phyloP scores from a whole-genome alignment of 306 rosid species.

The Vigna unguiculata region DNA sequence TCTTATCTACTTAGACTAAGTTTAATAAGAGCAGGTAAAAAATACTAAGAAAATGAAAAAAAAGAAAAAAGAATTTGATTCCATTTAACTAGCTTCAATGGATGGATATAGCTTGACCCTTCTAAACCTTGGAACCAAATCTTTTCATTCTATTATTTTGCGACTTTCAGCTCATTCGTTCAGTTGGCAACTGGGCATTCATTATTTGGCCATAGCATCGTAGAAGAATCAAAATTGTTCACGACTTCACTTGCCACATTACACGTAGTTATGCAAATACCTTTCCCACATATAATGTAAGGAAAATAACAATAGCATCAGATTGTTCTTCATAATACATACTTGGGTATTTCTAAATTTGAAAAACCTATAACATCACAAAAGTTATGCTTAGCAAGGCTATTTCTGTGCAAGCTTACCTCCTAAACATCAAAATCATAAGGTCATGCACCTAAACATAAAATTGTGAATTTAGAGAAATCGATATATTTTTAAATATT shows the following conservation, averaged over 20 bases:
- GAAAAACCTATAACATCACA: neutral
- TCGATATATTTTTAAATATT: neutral
- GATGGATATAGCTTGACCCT: slow-evolving; percentile 18
- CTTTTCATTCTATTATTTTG: slow-evolving; percentile 8
- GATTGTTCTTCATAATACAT: neutral
- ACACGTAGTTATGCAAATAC: neutral
- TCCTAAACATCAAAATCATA: neutral
- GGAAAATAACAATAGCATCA: neutral
- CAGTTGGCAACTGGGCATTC: slow-evolving; percentile 14
- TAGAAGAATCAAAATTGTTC: neutral
- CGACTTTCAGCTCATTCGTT: slow-evolving; percentile 11
- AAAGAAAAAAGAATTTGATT: slow-evolving; percentile 50
- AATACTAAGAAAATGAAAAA: slow-evolving; percentile 2
- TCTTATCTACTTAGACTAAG: neutral
- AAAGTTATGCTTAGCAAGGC: neutral
- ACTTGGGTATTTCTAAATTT: neutral
- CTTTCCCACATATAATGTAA: neutral
- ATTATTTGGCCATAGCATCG: neutral
- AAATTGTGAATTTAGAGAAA: neutral
- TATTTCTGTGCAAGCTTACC: neutral
- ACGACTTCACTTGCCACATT: neutral
- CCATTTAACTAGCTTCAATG: slow-evolving; percentile 43
- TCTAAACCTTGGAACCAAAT: slow-evolving; percentile 43
- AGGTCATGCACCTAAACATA: too few relatives aligned
- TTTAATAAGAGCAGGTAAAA: neutral